phyloP scores from a whole-genome alignment of 2,329 filamentous ascomycete genomes.

The Venturia nashicola region DNA sequence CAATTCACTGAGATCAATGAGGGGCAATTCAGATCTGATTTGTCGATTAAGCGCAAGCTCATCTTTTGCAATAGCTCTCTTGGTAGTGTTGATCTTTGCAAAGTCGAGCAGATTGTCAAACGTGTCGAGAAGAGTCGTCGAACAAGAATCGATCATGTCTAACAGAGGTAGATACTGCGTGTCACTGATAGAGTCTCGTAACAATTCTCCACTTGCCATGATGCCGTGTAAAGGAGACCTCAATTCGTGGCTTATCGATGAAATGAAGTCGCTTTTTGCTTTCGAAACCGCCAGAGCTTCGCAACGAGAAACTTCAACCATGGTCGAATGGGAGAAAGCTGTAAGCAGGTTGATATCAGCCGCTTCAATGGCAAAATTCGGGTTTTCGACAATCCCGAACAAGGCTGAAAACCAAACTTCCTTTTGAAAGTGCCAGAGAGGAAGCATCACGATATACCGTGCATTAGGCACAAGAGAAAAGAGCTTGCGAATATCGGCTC shows the following conservation, averaged over 20 bases:
- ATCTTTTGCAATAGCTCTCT: not conserved
- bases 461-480: slow-evolving; percentile 1
- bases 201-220: slow-evolving; percentile 14
- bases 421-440: slow-evolving; percentile 8
- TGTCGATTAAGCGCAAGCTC: not conserved
- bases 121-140: slow-evolving; percentile 28
- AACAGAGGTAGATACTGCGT: slow-evolving; percentile 14
- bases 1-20: not conserved
- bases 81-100: slow-evolving; percentile 10
- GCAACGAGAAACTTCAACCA: slow-evolving; percentile 42
- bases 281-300: slow-evolving; percentile 35
- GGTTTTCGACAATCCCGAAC: slow-evolving; percentile 18
- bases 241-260: slow-evolving; percentile 29
- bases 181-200: slow-evolving; percentile 7
- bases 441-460: slow-evolving; percentile 8
- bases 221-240: slow-evolving; percentile 18
- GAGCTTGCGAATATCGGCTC: not conserved
- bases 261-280: slow-evolving; percentile 29
- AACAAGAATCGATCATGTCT: slow-evolving; percentile 27
- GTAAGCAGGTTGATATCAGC: slow-evolving; percentile 40
- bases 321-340: slow-evolving; percentile 42
- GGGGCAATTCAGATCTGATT: not conserved
- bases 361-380: slow-evolving; percentile 31
- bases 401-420: slow-evolving; percentile 4
- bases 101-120: slow-evolving; percentile 26